Base-by-base conservation (phyloP, 306 rosid species). In the Inga leiocalycina region DNA sequence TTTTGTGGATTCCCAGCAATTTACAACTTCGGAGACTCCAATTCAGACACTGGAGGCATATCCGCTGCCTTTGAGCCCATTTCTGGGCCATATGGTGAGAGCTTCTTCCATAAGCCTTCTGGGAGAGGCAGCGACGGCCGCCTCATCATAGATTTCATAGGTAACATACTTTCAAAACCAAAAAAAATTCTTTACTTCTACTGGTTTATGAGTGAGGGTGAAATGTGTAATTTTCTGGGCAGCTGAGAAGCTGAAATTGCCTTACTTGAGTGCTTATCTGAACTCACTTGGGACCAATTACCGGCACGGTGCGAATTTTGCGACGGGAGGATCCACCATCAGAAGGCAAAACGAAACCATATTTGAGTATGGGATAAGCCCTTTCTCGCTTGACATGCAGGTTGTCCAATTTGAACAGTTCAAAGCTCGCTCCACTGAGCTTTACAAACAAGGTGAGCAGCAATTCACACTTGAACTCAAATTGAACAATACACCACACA, bases 11-110 rank as follows among this genome's bases (percentile, higher is more conserved):
- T 93, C 69, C 97, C 98, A 20, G 98, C 97, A 51, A 80, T 95
- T 64, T 95, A 93, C 93, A 95, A 95, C 91, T 95, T 93, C 67
- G 98, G 98, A 1, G 98, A 93, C 88, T 95, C 98, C 1, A 95
- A 95, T 71, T 95, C 98, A 22, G 98, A 95, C 81, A 95, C 98
- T 7, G 98, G 98, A 54, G 97, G 95, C 79, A 92, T 95, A 22
- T 92, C 98, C 17, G 98, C 98, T 15, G 93, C 90, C 5, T 91
- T 95, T 82, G 90, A 81, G 15, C 98, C 98, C 4, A 93, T 93
- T 54, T 72, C 77, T 3, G 77, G 61, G 22, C 98, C 98, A 1
- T 92, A 92, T 45, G 98, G 98, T 8, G 84, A 81, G 4, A 91
- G 84, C 16, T 95, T 93, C 90, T 89, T 91, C 79, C 93, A 87